Base-by-base conservation (phyloP, 352 stramenopile genomes). In the Phytophthora uliginosa region DNA sequence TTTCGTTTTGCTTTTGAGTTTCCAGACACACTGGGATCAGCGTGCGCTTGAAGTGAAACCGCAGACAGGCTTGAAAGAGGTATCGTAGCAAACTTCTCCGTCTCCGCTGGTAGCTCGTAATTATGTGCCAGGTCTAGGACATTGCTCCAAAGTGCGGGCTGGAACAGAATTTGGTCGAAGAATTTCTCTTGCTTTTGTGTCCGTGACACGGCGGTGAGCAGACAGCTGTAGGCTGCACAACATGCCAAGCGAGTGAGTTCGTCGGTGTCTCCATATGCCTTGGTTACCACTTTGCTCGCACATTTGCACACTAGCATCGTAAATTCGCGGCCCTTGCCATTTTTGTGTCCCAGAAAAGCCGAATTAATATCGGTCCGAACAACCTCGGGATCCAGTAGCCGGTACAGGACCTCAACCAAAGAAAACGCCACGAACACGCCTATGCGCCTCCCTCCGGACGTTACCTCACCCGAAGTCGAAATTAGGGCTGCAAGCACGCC, bases 151-250 rank as follows among this genome's bases (percentile, higher is more conserved):
- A 95, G 69, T 8, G 77, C 73, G 2, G 91, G 75, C 66, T 93
- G 88, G 63, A 96, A 95, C 45, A 96, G 71, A 40, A 96, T 91
- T 68, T 96, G 89, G 59, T 94, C 88, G 55, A 90, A 96, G 61
- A 96, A 92, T 59, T 96, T 96, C 50, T 96, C 88, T 50, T 95
- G 86, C 26, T 94, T 96, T 73, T 96, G 89, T 7, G 89, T 95
- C 34, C 84, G 83, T 1, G 88, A 92, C 24, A 96, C 86, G 3
- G 88, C 89, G 2, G 82, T 91, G 13, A 95, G 74, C 17, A 96
- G 66, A 68, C 89, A 96, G 33, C 78, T 84, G 58, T 95, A 96
- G 22, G 89, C 89, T 56, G 86, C 82, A 59, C 79, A 90, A 52
- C 81, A 92, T 33, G 77, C 52, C 57, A 92, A 84, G 7, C 81